A percentile compares a stretch with the other conserved stretches of the same genome.
phyloP scores from a whole-genome alignment of 73 alveolate species.

The Uronychia binucleata region DNA sequence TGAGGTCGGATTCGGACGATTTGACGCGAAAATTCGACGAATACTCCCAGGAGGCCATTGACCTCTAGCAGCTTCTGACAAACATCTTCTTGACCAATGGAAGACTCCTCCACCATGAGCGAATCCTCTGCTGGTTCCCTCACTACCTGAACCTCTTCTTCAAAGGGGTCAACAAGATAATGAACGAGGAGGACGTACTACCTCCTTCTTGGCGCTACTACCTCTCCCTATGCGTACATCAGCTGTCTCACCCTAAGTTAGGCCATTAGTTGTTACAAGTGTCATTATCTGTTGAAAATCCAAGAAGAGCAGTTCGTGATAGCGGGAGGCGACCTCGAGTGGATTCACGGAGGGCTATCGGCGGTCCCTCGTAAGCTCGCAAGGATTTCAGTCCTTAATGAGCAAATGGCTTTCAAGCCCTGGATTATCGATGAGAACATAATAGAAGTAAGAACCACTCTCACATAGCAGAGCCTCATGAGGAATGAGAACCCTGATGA shows the following conservation, averaged over 20 bases:
- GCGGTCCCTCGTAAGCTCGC: conserved; percentile 40
- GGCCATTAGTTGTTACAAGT: conserved; percentile 59
- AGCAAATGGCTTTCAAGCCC: conserved; percentile 47
- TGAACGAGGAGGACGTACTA: conserved; percentile 33
- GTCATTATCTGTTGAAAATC: conserved; percentile 38
- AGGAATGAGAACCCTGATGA: not conserved
- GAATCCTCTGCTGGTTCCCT: conserved; percentile 56
- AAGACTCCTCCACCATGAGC: conserved; percentile 41
- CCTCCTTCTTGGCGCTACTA: conserved; percentile 56
- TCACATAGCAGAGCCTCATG: not conserved
- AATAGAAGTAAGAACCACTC: conserved; percentile 15
- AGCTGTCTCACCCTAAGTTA: not conserved
- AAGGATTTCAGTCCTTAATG: conserved; percentile 31
- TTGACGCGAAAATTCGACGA: conserved; percentile 26
- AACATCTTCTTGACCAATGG: conserved; percentile 33
- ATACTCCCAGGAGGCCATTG: conserved; percentile 9
- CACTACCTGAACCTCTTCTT: conserved; percentile 23
- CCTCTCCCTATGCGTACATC: conserved; percentile 14
- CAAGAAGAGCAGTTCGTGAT: conserved; percentile 54
- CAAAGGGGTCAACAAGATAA: not conserved
- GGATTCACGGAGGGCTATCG: conserved; percentile 47
- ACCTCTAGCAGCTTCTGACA: conserved; percentile 17
- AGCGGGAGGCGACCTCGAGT: conserved; percentile 47
- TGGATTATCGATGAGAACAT: conserved; percentile 32
- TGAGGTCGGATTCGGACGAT: not conserved